Evolutionary conservation across 2,329 filamentous ascomycete species (phyloP), one percentile per base, ranked within the genome.

Genomic region (Trichophyton verrucosum): DNA sequence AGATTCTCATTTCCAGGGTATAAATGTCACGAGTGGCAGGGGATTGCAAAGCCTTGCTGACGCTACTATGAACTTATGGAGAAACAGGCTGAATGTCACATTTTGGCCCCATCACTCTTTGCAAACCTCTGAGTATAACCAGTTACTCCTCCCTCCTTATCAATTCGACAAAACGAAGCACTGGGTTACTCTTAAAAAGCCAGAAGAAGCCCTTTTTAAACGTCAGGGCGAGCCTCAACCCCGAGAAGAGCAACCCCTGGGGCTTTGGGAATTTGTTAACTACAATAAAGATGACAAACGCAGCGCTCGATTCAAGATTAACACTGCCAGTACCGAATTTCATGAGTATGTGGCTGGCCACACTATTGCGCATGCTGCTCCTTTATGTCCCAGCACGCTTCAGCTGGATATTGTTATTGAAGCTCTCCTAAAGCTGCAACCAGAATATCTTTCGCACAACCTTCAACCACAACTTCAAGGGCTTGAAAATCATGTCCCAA

Each of bases 51-150:
- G 42, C 17, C 66, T 76, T 1, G 61, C 65, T 0, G 66, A 73
- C 22, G 63, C 65, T 0, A 73, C 69, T 1, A 22, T 68, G 1
- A 49, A 60, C 1, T 68, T 80, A 0, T 80, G 78, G 78, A 74
- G 73, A 36, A 56, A 64, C 1, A 77, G 77, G 0, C 2, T 76
- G 0, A 30, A 49, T 0, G 63, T 72, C 0, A 60, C 68, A 0
- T 76, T 72, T 65, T 80, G 78, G 78, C 57, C 68, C 0, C 72
- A 75, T 47, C 72, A 73, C 47, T 11, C 24, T 1, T 33, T 3
- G 0, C 74, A 78, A 58, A 69, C 61, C 0, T 0, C 15, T 1
- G 57, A 67, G 1, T 73, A 72, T 62, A 11, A 59, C 0, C 53
- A 60, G 2, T 3, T 75, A 2, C 36, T 71, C 0, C 66, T 79